phyloP scores from a whole-genome alignment of 2,329 filamentous ascomycete genomes.

The Purpureocillium lavendulum region DNA sequence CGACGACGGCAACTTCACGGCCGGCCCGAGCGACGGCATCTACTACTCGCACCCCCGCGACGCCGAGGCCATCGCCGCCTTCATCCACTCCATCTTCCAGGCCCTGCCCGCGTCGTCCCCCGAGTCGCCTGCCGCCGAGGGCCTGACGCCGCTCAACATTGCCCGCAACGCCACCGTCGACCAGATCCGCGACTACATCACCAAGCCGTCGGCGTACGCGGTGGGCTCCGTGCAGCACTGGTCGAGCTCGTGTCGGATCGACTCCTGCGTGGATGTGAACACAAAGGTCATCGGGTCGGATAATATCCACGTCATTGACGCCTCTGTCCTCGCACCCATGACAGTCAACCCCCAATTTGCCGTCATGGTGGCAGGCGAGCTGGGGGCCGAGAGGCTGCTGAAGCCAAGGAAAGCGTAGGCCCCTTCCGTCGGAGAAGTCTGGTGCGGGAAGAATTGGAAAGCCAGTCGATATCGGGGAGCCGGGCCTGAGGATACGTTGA shows the following conservation, averaged over 20 bases:
- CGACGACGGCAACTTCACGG: conserved; percentile 29
- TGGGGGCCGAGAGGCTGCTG: conserved; percentile 37
- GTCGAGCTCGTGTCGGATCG: conserved; percentile 43
- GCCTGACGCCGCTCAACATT: conserved; percentile 40
- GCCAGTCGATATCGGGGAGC: too few species aligned
- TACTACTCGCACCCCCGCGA: conserved; percentile 41
- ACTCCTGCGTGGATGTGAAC: conserved; percentile 37
- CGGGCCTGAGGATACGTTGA: too few species aligned
- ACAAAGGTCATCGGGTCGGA: conserved; percentile 36
- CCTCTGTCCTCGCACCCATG: conserved; percentile 38
- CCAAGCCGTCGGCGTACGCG: conserved; percentile 36
- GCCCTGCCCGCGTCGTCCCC: conserved; percentile 20
- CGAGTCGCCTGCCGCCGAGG: conserved; percentile 18
- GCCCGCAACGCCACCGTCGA: conserved; percentile 33
- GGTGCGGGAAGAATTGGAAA: too few species aligned
- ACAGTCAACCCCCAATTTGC: conserved; percentile 48
- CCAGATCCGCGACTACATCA: conserved; percentile 41
- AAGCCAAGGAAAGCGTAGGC: not conserved
- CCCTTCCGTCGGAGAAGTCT: too few species aligned
- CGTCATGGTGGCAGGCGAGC: conserved; percentile 44
- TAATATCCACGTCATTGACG: conserved; percentile 44
- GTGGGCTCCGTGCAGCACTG: conserved; percentile 43
- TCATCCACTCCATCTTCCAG: conserved; percentile 42
- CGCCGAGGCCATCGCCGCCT: conserved; percentile 36
- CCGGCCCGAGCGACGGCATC: conserved; percentile 29